Conservation (phyloP, 371 early-diverging fungal species). For the Mortierella sp. region DNA sequence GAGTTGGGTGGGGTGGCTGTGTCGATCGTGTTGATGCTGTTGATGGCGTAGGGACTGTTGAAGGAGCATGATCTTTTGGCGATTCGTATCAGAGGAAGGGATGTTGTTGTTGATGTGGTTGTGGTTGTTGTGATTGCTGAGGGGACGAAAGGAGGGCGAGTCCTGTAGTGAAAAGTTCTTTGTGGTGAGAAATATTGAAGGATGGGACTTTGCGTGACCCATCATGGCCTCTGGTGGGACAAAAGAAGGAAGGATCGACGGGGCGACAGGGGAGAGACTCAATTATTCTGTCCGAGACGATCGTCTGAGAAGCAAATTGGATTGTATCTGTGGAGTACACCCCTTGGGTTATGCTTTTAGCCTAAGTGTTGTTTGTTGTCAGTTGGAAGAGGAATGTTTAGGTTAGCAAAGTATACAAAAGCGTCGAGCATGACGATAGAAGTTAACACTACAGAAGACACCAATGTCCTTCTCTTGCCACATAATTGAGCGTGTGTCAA, state of each 20-base stretch:
- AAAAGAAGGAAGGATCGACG: neutral
- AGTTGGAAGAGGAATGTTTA: neutral
- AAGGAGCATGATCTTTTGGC: neutral
- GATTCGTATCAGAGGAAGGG: neutral
- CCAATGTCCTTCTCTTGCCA: no score
- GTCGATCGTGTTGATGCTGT: neutral
- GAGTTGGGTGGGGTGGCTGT: neutral
- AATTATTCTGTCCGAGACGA: neutral
- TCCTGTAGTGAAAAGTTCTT: neutral
- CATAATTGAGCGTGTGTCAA: no score
- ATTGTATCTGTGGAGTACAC: neutral
- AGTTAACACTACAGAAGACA: no score
- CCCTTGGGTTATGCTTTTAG: neutral
- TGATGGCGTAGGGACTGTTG: slow-evolving; percentile 1
- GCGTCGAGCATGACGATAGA: no score
- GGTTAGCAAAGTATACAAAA: neutral
- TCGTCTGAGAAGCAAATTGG: neutral
- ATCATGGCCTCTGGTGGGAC: neutral
- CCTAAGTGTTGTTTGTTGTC: neutral
- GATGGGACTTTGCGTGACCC: slow-evolving; percentile 10
- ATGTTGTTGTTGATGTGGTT: no score
- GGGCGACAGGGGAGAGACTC: neutral
- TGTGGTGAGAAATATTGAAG: slow-evolving; percentile 8
- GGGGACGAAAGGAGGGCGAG: neutral
- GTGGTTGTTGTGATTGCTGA: neutral